Percentiles rank a stretch among this genome's conserved stretches.
These are phyloP conservation scores for Ascochyta clinopodiicola DNA, from an alignment of 2,329 filamentous ascomycete genomes.

Conservation along the genomic window DNA sequence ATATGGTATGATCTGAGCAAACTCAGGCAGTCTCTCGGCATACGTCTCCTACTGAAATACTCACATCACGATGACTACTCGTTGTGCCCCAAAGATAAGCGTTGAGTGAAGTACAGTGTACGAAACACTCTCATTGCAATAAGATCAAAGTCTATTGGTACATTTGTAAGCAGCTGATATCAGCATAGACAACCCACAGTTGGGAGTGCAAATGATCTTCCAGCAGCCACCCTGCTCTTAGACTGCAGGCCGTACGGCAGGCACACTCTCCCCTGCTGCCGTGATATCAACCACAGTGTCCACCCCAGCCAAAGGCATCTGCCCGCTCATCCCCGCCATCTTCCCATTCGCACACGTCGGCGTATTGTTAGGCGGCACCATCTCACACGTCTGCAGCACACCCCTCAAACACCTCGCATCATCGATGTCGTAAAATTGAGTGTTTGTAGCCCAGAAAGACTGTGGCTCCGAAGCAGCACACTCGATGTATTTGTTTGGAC, in stretches of 20 bases:
- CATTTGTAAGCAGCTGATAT: too few relatives aligned
- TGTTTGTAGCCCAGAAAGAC: conserved; percentile 15
- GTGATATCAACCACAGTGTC: conserved; percentile 23
- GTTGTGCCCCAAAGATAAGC: too few relatives aligned
- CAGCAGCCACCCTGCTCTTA: not conserved
- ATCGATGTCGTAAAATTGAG: conserved; percentile 54
- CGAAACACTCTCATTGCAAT: too few relatives aligned
- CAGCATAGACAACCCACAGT: too few relatives aligned
- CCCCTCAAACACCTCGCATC: conserved; percentile 17
- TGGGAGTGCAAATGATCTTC: too few relatives aligned
- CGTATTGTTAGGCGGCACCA: conserved; percentile 22
- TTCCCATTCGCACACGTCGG: conserved; percentile 22
- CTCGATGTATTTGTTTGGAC: conserved; percentile 20
- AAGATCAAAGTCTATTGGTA: too few relatives aligned
- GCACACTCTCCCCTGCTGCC: conserved; percentile 13
- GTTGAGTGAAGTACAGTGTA: too few relatives aligned
- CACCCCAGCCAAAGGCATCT: conserved; percentile 15
- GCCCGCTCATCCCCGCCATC: conserved; percentile 19
- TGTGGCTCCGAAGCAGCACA: conserved; percentile 19
- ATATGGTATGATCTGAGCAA: too few relatives aligned
- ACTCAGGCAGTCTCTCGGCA: too few relatives aligned
- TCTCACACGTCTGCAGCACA: conserved; percentile 26
- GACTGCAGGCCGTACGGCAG: conserved; percentile 2
- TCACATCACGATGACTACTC: too few relatives aligned
- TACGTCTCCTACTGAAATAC: too few relatives aligned